Evolutionary conservation across 768 basidiomycete species (phyloP).

Genomic region (Termitomyces sp.): DNA sequence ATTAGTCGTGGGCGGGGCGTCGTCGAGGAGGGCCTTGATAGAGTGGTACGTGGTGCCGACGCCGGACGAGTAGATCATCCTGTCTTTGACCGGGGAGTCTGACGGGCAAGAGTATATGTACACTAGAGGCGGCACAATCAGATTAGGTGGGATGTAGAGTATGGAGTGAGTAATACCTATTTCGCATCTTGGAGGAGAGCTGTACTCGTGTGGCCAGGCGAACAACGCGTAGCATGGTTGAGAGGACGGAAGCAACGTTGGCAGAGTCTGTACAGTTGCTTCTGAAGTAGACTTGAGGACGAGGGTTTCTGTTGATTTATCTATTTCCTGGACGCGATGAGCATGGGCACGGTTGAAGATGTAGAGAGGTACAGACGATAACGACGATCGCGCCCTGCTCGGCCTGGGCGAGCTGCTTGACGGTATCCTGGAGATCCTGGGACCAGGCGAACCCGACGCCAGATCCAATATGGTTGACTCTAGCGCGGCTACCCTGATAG

Average conservation of each 20-base stretch:
- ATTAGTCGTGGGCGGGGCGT: constrained; percentile 31
- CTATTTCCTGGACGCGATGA: constrained; percentile 49
- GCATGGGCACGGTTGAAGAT: background rate
- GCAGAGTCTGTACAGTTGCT: constrained; percentile 37
- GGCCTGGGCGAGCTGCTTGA: constrained; percentile 48
- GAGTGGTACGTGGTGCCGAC: constrained; percentile 50
- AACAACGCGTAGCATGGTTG: constrained; percentile 70
- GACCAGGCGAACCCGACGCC: constrained; percentile 67
- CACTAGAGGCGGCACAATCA: constrained; percentile 33
- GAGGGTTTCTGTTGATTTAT: constrained; percentile 58
- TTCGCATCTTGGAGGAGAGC: constrained; percentile 41
- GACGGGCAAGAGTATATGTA: constrained; percentile 93
- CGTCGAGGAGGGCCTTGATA: constrained; percentile 47
- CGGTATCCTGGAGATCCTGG: constrained; percentile 56
- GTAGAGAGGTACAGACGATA: constrained; percentile 37
- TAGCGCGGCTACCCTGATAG: constrained; percentile 55
- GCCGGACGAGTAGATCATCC: constrained; percentile 87
- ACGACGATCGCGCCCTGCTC: constrained; percentile 54
- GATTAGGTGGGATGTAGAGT: constrained; percentile 23
- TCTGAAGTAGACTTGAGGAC: constrained; percentile 36
- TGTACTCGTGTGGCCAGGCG: constrained; percentile 49
- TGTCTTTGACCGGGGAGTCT: constrained; percentile 70
- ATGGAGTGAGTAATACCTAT: constrained; percentile 41
- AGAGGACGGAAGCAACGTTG: constrained; percentile 43
- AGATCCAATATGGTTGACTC: constrained; percentile 52